These are phyloP conservation scores for Colletotrichum endophyticum DNA, from an alignment of 2,329 filamentous ascomycete species.

Conservation along the genomic window DNA sequence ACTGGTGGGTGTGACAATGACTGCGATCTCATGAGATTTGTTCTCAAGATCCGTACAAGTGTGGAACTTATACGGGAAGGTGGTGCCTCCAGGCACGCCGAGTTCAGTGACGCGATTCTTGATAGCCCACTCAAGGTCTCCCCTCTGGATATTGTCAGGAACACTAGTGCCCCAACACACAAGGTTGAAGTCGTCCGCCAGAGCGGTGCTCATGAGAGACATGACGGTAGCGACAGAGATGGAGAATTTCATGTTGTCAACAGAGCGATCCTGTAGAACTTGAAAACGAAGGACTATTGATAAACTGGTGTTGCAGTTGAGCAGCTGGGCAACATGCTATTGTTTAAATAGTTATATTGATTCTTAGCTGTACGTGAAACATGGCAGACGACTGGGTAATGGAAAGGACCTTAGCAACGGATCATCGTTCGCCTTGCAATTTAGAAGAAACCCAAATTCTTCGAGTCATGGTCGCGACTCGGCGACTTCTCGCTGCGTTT, in stretches of 20 bases:
- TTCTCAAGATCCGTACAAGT: not conserved
- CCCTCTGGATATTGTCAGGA: not conserved
- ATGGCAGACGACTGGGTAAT: rapidly evolving
- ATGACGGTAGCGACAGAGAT: not conserved
- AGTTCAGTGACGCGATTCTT: not conserved
- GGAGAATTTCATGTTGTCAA: rapidly evolving
- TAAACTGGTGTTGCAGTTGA: rapidly evolving
- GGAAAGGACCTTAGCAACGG: rapidly evolving
- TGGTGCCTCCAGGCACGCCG: not conserved
- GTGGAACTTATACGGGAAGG: not conserved
- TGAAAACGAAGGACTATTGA: rapidly evolving
- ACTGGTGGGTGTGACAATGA: not conserved
- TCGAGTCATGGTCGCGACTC: not conserved
- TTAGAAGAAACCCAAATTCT: not conserved
- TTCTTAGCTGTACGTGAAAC: not conserved
- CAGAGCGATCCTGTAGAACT: not conserved
- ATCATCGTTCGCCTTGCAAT: not conserved
- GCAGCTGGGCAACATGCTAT: rapidly evolving
- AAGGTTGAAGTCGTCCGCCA: not conserved
- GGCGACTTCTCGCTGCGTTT: not conserved
- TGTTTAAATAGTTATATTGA: not conserved
- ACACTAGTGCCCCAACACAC: not conserved
- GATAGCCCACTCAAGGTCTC: not conserved
- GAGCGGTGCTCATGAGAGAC: not conserved
- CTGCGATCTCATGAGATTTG: not conserved